phyloP scores from a whole-genome alignment of 768 basidiomycete species.

The Xerocomellus intermedius region DNA sequence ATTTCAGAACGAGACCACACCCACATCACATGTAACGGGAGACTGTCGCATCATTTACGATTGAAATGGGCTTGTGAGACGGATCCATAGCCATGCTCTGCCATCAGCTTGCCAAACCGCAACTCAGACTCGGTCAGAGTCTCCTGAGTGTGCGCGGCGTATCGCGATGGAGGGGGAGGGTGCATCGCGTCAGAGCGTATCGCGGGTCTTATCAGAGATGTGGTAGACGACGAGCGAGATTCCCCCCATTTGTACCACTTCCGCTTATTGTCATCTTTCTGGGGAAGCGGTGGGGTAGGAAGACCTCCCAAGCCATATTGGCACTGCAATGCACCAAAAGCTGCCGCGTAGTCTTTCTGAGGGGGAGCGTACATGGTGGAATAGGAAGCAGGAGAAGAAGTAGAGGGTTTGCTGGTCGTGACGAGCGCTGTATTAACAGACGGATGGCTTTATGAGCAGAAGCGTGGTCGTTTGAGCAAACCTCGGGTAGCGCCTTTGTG shows the following conservation, averaged over 20 bases:
- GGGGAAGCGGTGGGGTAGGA: not conserved
- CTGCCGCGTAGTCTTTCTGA: slow-evolving; percentile 24
- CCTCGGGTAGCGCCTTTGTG: not conserved
- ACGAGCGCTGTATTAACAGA: not conserved
- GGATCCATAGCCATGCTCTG: not conserved
- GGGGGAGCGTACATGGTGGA: not conserved
- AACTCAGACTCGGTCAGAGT: not conserved
- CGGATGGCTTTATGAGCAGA: not conserved
- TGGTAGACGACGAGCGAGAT: slow-evolving; percentile 15
- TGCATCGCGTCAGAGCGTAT: not conserved
- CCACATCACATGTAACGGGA: not conserved
- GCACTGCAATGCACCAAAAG: slow-evolving; percentile 21
- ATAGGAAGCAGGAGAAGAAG: not conserved
- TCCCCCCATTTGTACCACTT: slow-evolving; percentile 22
- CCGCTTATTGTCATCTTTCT: not conserved
- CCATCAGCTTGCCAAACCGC: not conserved
- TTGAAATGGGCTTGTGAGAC: not conserved
- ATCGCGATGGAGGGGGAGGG: not conserved
- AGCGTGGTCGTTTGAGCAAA: not conserved
- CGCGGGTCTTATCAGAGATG: slow-evolving; percentile 8
- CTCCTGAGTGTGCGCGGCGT: not conserved
- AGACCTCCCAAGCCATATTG: slow-evolving; percentile 19
- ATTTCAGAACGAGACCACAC: not conserved
- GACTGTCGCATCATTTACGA: not conserved
- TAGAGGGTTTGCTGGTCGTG: not conserved